Percentiles rank a stretch among this genome's conserved stretches.
phyloP scores from a whole-genome alignment of 2,329 filamentous ascomycete species.

The Leptosphaerulina australis region DNA sequence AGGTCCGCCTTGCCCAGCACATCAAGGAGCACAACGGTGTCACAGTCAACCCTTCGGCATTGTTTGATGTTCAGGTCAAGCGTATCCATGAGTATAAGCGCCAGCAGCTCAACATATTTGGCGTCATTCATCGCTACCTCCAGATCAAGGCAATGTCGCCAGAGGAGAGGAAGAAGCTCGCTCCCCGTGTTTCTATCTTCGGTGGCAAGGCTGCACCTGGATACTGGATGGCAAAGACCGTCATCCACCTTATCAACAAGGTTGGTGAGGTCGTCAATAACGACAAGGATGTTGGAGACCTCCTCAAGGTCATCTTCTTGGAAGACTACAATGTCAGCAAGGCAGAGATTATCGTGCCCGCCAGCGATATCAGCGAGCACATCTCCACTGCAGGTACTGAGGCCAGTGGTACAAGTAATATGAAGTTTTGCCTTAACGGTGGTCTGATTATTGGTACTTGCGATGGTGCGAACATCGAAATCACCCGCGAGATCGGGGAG shows the following conservation, averaged over 20 bases:
- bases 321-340: constrained; percentile 99
- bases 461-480: constrained; percentile 97
- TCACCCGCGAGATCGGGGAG: constrained; percentile 94
- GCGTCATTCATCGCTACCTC: constrained; percentile 93
- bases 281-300: constrained; percentile 87
- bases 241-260: constrained; percentile 94
- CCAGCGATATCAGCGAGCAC: constrained; percentile 96
- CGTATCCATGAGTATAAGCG: constrained; percentile 99
- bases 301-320: constrained; percentile 95
- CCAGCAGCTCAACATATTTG: constrained; percentile 98
- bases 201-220: constrained; percentile 97
- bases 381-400: constrained; percentile 98
- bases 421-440: constrained; percentile 99
- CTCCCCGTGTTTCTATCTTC: constrained; percentile 91
- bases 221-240: constrained; percentile 99
- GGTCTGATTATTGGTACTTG: constrained; percentile 97
- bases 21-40: constrained; percentile 83
- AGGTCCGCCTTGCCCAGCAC: constrained; percentile 86
- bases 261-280: constrained; percentile 91
- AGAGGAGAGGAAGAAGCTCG: constrained; percentile 83
- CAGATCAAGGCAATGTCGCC: constrained; percentile 83
- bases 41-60: constrained; percentile 80
- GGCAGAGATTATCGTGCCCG: constrained; percentile 93
- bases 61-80: constrained; percentile 98
- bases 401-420: constrained; percentile 88